phyloP scores from a whole-genome alignment of 768 basidiomycete species.

The Boletellus emodensis region DNA sequence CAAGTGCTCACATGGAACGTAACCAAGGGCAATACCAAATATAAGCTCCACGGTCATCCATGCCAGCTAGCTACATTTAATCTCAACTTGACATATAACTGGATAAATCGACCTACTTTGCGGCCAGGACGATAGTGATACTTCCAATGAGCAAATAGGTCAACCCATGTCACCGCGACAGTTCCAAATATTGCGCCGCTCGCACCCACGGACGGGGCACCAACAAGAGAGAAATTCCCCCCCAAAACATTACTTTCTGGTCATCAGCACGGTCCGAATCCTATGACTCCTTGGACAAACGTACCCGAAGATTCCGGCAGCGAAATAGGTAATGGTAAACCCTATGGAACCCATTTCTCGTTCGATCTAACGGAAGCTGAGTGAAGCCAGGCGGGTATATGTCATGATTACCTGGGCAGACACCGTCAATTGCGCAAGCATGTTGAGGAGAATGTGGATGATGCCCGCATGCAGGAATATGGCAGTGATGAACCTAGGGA shows the following conservation, averaged over 20 bases:
- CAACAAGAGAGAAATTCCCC: conserved; percentile 89
- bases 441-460: conserved; percentile 86
- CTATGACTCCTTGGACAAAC: conserved; percentile 1
- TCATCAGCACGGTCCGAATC: conserved; percentile 2
- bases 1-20: conserved; percentile 65
- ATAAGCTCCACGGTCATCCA: conserved; percentile 85
- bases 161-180: conserved; percentile 81
- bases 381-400: background rate
- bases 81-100: background rate
- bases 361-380: conserved; percentile 58
- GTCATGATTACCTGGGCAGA: conserved; percentile 59
- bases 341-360: conserved; percentile 86
- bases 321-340: conserved; percentile 82
- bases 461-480: conserved; percentile 96
- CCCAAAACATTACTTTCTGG: conserved; percentile 72
- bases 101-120: conserved; percentile 46
- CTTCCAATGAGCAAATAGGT: conserved; percentile 89
- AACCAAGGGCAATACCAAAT: conserved; percentile 81
- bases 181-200: conserved; percentile 92
- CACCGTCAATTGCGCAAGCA: conserved; percentile 80
- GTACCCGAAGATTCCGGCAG: conserved; percentile 91
- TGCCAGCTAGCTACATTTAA: conserved; percentile 49
- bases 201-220: conserved; percentile 85
- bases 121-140: conserved; percentile 78
- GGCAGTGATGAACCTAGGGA: conserved; percentile 71